phyloP scores from a whole-genome alignment of 208 protist species.

The Blechomonas ayalai region DNA sequence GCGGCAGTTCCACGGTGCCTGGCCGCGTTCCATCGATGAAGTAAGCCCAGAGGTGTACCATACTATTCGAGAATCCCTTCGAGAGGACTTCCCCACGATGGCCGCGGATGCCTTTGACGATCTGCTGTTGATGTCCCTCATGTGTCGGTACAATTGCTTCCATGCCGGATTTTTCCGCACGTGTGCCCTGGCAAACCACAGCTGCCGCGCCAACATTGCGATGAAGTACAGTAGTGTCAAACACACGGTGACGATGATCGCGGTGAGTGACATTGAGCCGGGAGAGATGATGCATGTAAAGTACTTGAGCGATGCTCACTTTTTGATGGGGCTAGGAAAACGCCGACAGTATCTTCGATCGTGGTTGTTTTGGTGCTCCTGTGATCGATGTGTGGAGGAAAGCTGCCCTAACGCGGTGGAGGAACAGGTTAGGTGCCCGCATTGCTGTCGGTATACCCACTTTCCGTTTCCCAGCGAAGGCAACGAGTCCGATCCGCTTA shows the following conservation, averaged over 20 bases:
- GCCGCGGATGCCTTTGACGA: constrained; percentile 36
- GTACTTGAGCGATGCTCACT: constrained; percentile 79
- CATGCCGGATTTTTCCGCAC: constrained; percentile 80
- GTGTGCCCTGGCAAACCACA: constrained; percentile 84
- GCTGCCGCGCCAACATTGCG: constrained; percentile 79
- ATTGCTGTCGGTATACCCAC: constrained; percentile 43
- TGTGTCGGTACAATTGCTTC: constrained; percentile 88
- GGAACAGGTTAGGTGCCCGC: constrained; percentile 51
- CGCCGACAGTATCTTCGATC: constrained; percentile 67
- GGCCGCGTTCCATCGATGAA: constrained; percentile 55
- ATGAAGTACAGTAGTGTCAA: constrained; percentile 71
- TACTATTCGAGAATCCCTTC: constrained; percentile 25
- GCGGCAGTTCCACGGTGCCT: constrained; percentile 64
- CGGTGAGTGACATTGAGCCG: constrained; percentile 46
- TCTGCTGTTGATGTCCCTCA: constrained; percentile 52
- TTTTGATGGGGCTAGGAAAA: constrained; percentile 69
- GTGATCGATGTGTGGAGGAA: constrained; percentile 51
- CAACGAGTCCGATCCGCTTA: constrained; percentile 19
- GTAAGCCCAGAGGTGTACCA: constrained; percentile 36
- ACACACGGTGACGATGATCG: constrained; percentile 68
- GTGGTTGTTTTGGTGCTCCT: constrained; percentile 84
- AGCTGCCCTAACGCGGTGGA: constrained; percentile 23
- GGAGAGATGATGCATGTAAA: constrained; percentile 83
- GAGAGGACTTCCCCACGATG: constrained; percentile 30
- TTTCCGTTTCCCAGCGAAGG: constrained; percentile 16